Percentiles rank a stretch among this genome's conserved stretches.
Evolutionary conservation across 371 early-diverging fungal genomes (phyloP).

Genomic region (Fennellomyces sp.): DNA sequence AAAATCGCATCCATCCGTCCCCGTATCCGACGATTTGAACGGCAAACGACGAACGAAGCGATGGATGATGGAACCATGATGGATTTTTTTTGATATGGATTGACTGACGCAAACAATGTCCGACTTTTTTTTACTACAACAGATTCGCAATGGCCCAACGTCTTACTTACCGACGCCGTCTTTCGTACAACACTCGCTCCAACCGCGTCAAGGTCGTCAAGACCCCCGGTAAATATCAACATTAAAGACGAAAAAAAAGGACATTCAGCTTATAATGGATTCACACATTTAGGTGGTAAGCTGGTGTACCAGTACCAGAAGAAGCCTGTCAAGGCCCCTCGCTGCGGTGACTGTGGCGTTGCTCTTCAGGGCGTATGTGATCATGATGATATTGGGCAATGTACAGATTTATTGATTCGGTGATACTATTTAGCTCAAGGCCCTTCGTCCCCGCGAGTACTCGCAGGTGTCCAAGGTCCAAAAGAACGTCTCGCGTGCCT

Average conservation of each 20-base stretch:
- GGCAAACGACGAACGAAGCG: too few species aligned
- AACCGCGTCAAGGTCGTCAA: slow-evolving; percentile 96
- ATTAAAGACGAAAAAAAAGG: not conserved
- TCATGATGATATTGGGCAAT: not conserved
- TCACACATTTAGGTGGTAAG: slow-evolving; percentile 76
- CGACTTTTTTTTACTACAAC: not conserved
- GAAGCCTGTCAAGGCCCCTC: slow-evolving; percentile 92
- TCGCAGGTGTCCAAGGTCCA: slow-evolving; percentile 89
- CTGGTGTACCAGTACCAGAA: slow-evolving; percentile 89
- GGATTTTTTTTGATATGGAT: not conserved
- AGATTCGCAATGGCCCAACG: slow-evolving; percentile 79
- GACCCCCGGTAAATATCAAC: slow-evolving; percentile 82
- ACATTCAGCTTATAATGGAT: not conserved
- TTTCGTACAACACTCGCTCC: slow-evolving; percentile 98
- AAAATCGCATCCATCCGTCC: not conserved
- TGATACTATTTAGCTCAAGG: slow-evolving; percentile 68
- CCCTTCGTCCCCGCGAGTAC: slow-evolving; percentile 92
- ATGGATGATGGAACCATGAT: too few species aligned
- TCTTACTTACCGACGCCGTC: slow-evolving; percentile 96
- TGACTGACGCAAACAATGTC: slow-evolving; percentile 4
- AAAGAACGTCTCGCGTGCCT: slow-evolving; percentile 95
- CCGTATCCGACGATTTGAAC: not conserved
- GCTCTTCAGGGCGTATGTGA: slow-evolving; percentile 85
- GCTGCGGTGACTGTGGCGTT: slow-evolving; percentile 97
- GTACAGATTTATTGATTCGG: not conserved